A percentile compares a stretch with the other conserved stretches of the same genome.
phyloP scores from a whole-genome alignment of 2,329 filamentous ascomycete genomes.

The Colletotrichum neosansevieriae region DNA sequence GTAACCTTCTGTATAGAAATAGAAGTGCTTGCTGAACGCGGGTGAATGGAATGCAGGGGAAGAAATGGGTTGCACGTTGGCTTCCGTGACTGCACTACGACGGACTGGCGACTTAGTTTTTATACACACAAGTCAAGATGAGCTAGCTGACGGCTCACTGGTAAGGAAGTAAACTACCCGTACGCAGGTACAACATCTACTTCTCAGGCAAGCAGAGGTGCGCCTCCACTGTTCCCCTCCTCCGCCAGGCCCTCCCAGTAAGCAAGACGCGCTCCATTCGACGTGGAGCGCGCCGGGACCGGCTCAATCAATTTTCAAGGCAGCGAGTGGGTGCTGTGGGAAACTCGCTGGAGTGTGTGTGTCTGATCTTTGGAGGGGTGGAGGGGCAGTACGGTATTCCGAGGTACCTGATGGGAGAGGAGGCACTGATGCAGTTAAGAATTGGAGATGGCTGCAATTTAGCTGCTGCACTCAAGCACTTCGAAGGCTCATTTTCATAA shows the following conservation, averaged over 20 bases:
- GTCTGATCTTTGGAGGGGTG: background rate
- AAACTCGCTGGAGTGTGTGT: background rate
- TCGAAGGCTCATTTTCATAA: too few relatives aligned
- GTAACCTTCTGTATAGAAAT: background rate
- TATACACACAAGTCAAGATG: constrained; percentile 1
- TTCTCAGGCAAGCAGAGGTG: background rate
- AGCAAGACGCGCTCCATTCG: background rate
- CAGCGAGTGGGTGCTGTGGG: constrained; percentile 8
- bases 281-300: constrained; percentile 19
- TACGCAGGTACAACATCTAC: background rate
- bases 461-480: too few relatives aligned
- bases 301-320: constrained; percentile 15
- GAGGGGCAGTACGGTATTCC: background rate
- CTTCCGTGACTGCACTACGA: too few relatives aligned
- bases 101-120: background rate
- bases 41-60: background rate
- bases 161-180: background rate
- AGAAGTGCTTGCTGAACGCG: background rate
- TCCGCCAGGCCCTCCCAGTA: background rate
- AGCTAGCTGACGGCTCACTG: background rate
- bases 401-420: background rate
- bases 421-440: too few relatives aligned
- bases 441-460: too few relatives aligned
- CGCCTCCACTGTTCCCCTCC: background rate
- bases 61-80: background rate